Conservation (phyloP, 2,329 filamentous ascomycete species). For the Microdochium nivale region DNA sequence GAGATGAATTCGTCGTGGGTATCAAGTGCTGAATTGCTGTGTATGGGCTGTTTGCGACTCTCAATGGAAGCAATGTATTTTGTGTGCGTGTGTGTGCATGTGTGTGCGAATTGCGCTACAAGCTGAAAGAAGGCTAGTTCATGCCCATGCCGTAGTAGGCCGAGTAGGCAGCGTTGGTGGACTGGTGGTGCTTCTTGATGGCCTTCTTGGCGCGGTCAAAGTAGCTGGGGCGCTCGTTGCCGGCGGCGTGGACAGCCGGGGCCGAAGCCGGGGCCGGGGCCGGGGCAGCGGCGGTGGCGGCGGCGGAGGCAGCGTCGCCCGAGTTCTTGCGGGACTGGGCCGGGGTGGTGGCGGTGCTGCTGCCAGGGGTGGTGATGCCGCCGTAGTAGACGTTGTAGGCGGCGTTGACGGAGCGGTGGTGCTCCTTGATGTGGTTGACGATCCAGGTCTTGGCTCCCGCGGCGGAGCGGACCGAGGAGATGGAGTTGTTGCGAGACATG, state of each 20-base stretch:
- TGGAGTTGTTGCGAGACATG: background rate
- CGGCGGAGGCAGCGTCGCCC: background rate
- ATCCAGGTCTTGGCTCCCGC: background rate
- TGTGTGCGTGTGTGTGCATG: background rate
- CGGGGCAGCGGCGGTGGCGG: background rate
- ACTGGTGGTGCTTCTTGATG: background rate
- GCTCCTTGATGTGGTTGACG: background rate
- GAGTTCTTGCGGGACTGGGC: background rate
- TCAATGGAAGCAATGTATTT: background rate
- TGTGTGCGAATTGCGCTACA: background rate
- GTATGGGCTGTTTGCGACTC: background rate
- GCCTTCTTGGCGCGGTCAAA: background rate
- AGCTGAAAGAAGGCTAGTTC: background rate
- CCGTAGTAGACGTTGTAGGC: background rate
- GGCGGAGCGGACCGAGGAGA: background rate
- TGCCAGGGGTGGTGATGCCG: background rate
- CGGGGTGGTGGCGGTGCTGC: background rate
- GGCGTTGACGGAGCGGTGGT: background rate
- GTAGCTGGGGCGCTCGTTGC: background rate
- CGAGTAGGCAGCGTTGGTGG: background rate
- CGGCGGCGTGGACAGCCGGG: background rate
- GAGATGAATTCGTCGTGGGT: background rate
- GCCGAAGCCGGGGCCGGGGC: background rate
- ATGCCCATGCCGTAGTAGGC: background rate
- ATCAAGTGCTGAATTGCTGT: background rate